Percentiles rank a stretch among this genome's conserved stretches.
Evolutionary conservation across 176 grass and related monocot genomes (phyloP).

Genomic region (Ananas comosus): DNA sequence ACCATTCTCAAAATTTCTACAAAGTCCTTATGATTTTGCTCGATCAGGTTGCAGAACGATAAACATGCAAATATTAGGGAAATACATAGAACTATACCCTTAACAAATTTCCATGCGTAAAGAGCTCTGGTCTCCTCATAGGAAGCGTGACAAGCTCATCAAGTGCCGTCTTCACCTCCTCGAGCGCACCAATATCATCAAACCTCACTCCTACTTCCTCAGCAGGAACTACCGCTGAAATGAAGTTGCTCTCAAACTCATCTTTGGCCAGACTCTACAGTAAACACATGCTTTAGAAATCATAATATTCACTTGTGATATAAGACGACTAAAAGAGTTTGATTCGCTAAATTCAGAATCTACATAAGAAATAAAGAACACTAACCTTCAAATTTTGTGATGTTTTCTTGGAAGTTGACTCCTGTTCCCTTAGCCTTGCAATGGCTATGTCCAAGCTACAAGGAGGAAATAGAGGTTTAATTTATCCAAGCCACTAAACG

Average conservation of each 20-base stretch:
- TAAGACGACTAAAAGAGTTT: neutral
- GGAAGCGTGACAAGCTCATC: conserved; percentile 92
- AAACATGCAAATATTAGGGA: neutral
- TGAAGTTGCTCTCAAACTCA: conserved; percentile 82
- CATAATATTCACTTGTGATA: neutral
- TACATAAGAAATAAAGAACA: conserved; percentile 5
- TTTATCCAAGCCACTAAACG: conserved; percentile 9
- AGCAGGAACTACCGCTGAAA: conserved; percentile 77
- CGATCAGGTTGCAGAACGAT: too few species aligned
- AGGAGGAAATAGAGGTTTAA: neutral
- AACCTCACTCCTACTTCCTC: conserved; percentile 96
- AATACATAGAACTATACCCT: conserved; percentile 42
- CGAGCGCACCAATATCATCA: conserved; percentile 88
- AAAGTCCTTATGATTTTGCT: too few species aligned
- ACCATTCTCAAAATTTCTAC: too few species aligned
- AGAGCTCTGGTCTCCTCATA: conserved; percentile 93
- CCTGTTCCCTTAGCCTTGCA: conserved; percentile 62
- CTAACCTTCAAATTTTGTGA: conserved; percentile 74
- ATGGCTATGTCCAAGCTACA: conserved; percentile 76
- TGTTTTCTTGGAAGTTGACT: conserved; percentile 57
- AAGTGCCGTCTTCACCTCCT: conserved; percentile 82
- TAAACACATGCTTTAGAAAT: conserved; percentile 9
- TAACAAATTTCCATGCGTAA: conserved; percentile 80
- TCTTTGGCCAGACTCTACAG: conserved; percentile 81
- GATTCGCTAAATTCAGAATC: neutral